Conservation (phyloP, 495 filamentous ascomycete species). For the Hypoxylon fragiforme region DNA sequence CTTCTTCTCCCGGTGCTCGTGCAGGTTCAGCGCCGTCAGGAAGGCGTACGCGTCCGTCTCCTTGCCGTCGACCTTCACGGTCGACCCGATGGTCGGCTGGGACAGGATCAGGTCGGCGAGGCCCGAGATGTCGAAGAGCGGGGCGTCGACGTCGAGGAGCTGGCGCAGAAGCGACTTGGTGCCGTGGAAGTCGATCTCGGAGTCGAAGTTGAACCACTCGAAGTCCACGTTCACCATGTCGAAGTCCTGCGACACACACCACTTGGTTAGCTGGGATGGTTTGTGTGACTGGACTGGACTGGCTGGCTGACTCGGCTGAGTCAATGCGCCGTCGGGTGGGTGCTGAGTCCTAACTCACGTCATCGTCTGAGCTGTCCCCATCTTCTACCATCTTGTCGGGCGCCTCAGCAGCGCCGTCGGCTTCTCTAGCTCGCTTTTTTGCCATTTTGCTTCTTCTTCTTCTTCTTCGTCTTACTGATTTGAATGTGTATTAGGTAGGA, state of each 20-base stretch:
- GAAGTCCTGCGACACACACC: no score
- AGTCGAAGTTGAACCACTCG: constrained; percentile 95
- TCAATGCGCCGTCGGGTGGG: no score
- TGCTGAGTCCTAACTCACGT: constrained; percentile 43
- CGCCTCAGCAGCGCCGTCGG: constrained; percentile 46
- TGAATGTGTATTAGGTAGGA: neutral
- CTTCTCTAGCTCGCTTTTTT: constrained; percentile 53
- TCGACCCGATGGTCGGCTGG: constrained; percentile 87
- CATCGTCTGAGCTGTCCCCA: constrained; percentile 51
- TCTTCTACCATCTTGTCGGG: constrained; percentile 52
- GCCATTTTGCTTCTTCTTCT: constrained; percentile 49
- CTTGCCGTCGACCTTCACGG: constrained; percentile 92
- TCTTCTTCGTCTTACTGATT: no score
- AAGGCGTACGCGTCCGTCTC: constrained; percentile 95
- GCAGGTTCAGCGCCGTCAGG: constrained; percentile 82
- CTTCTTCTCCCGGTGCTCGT: constrained; percentile 76
- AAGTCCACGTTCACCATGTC: constrained; percentile 96
- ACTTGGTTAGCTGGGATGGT: no score
- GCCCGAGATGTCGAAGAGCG: constrained; percentile 82
- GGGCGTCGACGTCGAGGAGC: constrained; percentile 86
- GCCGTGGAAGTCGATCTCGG: constrained; percentile 90
- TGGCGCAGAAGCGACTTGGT: constrained; percentile 88
- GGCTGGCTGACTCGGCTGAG: no score
- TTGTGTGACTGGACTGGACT: no score
- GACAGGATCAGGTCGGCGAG: constrained; percentile 86